Evolutionary conservation across 202 grass and related monocot species (phyloP).

Genomic region (Panicum hallii): DNA sequence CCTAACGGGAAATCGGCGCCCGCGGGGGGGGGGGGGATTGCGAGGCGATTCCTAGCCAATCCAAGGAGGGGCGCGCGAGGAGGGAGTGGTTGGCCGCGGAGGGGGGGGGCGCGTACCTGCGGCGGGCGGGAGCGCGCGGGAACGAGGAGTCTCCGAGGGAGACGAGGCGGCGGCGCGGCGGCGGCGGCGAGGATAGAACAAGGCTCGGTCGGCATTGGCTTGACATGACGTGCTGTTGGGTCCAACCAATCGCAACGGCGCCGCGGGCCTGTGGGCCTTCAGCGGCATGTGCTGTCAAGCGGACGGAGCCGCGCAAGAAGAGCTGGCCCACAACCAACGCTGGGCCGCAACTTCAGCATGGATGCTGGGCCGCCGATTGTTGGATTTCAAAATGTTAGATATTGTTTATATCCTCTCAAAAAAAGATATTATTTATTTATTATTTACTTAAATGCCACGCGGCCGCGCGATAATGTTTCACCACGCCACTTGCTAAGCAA

Average conservation of each 20-base stretch:
- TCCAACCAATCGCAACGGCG: slow-evolving; percentile 15
- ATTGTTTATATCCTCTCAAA: no score
- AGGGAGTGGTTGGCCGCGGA: neutral
- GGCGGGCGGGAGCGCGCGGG: neutral
- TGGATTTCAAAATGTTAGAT: no score
- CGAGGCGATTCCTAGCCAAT: neutral
- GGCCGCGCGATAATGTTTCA: no score
- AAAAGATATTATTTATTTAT: no score
- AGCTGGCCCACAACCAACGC: no score
- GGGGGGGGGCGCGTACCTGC: neutral
- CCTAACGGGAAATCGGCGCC: slow-evolving; percentile 8
- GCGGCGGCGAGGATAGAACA: slow-evolving; percentile 21
- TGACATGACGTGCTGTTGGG: neutral
- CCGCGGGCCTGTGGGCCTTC: neutral
- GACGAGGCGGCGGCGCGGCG: slow-evolving; percentile 17
- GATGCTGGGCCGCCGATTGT: no score
- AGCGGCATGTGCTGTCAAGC: no score
- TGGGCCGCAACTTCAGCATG: neutral
- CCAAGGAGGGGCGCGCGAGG: neutral
- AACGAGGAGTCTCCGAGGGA: neutral
- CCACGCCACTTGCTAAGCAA: no score
- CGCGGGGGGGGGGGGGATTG: neutral
- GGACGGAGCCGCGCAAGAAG: neutral
- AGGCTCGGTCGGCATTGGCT: slow-evolving; percentile 5
- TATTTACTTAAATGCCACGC: no score